Conservation (phyloP, 257 asterid species). For the Solanum clarkiae region DNA sequence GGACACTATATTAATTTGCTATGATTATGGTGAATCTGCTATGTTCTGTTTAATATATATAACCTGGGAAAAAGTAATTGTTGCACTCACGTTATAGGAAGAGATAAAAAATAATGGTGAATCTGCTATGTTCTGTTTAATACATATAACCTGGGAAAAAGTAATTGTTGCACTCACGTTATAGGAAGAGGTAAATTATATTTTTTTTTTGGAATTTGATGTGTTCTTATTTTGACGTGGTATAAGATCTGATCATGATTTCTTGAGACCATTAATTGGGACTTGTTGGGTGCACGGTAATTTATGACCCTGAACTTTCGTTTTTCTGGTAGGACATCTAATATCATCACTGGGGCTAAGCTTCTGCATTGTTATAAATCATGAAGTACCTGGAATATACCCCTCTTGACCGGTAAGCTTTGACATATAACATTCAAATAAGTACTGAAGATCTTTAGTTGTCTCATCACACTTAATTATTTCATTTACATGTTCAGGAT, state of each 20-base stretch:
- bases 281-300: background rate
- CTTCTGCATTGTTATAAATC: constrained; percentile 6
- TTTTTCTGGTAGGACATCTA: background rate
- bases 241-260: background rate
- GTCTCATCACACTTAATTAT: background rate
- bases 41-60: background rate
- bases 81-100: background rate
- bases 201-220: background rate
- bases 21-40: background rate
- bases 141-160: background rate
- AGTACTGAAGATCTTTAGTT: background rate
- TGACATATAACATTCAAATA: background rate
- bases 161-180: background rate
- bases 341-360: background rate
- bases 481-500: constrained; percentile 31
- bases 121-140: background rate
- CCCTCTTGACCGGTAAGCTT: constrained; percentile 63
- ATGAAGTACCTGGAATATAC: constrained; percentile 91
- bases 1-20: background rate
- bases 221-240: background rate
- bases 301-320: background rate
- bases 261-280: background rate
- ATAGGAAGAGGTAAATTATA: background rate
- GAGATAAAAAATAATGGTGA: no score
- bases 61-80: background rate